phyloP scores from a whole-genome alignment of 1,284 basidiomycete genomes.

The Irpex sp. region DNA sequence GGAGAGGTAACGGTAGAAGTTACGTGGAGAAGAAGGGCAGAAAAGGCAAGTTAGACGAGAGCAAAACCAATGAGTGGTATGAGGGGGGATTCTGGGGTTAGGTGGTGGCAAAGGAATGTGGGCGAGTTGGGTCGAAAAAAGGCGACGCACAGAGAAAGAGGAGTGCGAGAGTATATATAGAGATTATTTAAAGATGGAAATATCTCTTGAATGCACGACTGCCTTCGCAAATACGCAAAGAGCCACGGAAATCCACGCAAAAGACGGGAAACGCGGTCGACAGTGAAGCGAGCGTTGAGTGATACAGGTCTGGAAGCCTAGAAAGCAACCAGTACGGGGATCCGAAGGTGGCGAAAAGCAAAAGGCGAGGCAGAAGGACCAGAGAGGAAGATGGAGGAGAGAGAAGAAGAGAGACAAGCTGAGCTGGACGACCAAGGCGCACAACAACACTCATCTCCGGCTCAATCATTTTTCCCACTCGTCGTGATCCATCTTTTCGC shows the following conservation, averaged over 20 bases:
- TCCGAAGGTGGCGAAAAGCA: not conserved
- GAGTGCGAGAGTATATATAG: conserved; percentile 20
- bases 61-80: conserved; percentile 31
- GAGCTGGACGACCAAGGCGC: not conserved
- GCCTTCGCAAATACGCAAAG: conserved; percentile 29
- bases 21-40: conserved; percentile 16
- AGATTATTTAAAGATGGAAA: conserved; percentile 44
- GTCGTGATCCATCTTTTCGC: not conserved
- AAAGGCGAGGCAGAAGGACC: conserved; percentile 3
- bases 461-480: conserved; percentile 2
- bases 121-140: conserved; percentile 37
- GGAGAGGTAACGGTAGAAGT: conserved; percentile 35
- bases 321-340: not conserved
- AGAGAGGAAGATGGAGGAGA: conserved; percentile 2
- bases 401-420: conserved; percentile 1
- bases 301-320: not conserved
- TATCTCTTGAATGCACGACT: conserved; percentile 34
- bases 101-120: conserved; percentile 35
- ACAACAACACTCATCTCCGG: not conserved
- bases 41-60: conserved; percentile 32
- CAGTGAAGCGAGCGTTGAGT: conserved; percentile 2
- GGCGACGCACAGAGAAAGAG: conserved; percentile 48
- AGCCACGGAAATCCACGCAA: conserved; percentile 12
- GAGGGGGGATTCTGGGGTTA: conserved; percentile 15
- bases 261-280: conserved; percentile 1